Base-by-base conservation (phyloP, 164 flowering plant species). In the Stephania cephalantha region DNA sequence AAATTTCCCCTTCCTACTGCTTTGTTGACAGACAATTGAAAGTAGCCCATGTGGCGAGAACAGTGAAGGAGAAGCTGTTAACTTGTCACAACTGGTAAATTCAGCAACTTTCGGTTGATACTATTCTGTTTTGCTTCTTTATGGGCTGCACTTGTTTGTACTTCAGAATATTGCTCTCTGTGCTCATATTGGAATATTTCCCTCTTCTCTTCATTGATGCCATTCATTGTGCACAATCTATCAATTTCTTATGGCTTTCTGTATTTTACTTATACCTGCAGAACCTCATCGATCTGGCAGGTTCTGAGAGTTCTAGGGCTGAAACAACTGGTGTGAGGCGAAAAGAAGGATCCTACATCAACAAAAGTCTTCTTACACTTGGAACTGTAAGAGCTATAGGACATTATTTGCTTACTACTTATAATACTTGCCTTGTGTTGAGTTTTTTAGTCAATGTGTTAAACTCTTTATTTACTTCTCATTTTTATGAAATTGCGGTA, bases 281-380 rank as follows among this genome's bases (percentile, higher is more conserved):
- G 99, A 90, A 95, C 93, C 97, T 95, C 85, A 92, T 93, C 87
- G 99, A 95, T 88, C 95, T 95, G 90, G 99, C 99, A 86, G 99
- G 98, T 89, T 93, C 97, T 72, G 99, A 95, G 87, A 95, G 99
- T 85, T 93, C 99, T 68, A 93, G 81, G 86, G 98, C 88, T 72
- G 99, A 91, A 91, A 93, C 99, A 29, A 90, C 89, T 85, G 98
- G 98, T 73, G 79, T 91, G 70, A 87, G 99, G 53, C 82, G 95
- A 71, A 95, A 92, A 82, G 99, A 95, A 86, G 99, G 99, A 79
- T 88, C 99, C 58, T 95, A 90, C 81, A 95, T 95, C 46, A 95
- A 95, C 77, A 95, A 95, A 86, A 95, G 99, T 81, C 82, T 95
- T 74, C 87, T 95, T 50, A 93, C 98, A 72, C 95, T 95, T 77